Base-by-base conservation (phyloP, 2,329 filamentous ascomycete genomes). In the Fusarium nurragi region DNA sequence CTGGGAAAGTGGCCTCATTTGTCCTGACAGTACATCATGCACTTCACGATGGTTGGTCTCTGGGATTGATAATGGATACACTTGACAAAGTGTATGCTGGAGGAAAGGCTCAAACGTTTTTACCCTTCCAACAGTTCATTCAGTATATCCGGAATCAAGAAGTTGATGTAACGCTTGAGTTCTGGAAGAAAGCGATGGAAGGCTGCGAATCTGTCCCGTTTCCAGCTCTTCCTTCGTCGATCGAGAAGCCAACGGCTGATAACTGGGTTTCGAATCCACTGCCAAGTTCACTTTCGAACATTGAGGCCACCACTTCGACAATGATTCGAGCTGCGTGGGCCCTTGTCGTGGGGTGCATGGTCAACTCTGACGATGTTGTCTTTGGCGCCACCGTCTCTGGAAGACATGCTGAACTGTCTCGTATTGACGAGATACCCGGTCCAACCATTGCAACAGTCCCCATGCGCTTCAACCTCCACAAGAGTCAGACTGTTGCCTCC, bases 361-460 rank as follows among this genome's bases (percentile, higher is more conserved):
- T 64, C 16, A 64, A 54, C 6, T 62, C 61, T 3, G 46, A 60
- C 6, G 69, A 70, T n/a, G 50, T 74, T 6, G 49, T 66, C 11
- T 75, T 74, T 49, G 73, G 73, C 2, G 34, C 47, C 4, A 62
- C 62, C 3, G 48, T 72, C 3, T 70, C 65, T 5, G 74, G 74
- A 3, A 64, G 73, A 16, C 54, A 70, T 34, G 61, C 65, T 2
- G 37, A 66, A 3, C 55, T 75, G 5, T 37, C 51, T 5, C 65
- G 61, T 8, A 57, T 75, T 12, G 65, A 70, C 6, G 38, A 28
- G 12, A 69, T 73, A 18, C 22, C 60, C 1, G 73, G 67, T 2
- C 71, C 73, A 5, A 71, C 79, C 56, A 78, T 81, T 45, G 77
- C 71, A 7, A 72, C 70, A 4, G 64, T 75, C 2, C 73, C 72